Conservation (phyloP, 345 rosid genomes). For the Lepidium didymum region DNA sequence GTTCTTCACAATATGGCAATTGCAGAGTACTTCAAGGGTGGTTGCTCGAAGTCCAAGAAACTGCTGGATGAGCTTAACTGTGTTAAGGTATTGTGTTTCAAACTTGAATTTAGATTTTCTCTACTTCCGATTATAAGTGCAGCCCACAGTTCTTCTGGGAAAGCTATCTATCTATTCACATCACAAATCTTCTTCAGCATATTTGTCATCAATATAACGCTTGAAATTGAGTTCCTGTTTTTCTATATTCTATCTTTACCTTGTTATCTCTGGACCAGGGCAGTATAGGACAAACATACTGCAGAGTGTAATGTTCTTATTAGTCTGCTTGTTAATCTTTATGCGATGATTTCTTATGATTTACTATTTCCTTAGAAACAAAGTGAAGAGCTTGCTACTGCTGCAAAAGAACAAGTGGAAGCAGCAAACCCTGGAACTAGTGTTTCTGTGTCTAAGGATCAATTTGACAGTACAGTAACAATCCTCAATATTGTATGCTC, state of each 20-base stretch:
- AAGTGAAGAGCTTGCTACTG: slow-evolving; percentile 63
- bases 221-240: neutral
- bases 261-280: neutral
- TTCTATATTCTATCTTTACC: neutral
- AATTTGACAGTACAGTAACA: slow-evolving; percentile 70
- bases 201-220: neutral
- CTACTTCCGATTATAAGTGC: neutral
- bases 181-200: neutral
- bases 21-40: slow-evolving; percentile 61
- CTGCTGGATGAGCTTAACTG: slow-evolving; percentile 59
- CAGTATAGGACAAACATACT: neutral
- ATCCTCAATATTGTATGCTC: slow-evolving; percentile 66
- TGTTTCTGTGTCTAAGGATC: slow-evolving; percentile 58
- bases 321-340: slow-evolving; percentile 15
- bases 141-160: neutral
- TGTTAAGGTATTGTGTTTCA: slow-evolving; percentile 49
- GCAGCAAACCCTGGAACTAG: slow-evolving; percentile 41
- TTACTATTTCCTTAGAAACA: slow-evolving; percentile 38
- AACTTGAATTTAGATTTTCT: neutral
- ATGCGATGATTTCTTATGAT: neutral
- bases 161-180: neutral
- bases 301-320: neutral
- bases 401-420: slow-evolving; percentile 64
- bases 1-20: slow-evolving; percentile 89
- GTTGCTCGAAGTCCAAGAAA: slow-evolving; percentile 68